These are phyloP conservation scores for Apiotrichum porosum DNA, from an alignment of 1,284 basidiomycete species.

Conservation along the genomic window DNA sequence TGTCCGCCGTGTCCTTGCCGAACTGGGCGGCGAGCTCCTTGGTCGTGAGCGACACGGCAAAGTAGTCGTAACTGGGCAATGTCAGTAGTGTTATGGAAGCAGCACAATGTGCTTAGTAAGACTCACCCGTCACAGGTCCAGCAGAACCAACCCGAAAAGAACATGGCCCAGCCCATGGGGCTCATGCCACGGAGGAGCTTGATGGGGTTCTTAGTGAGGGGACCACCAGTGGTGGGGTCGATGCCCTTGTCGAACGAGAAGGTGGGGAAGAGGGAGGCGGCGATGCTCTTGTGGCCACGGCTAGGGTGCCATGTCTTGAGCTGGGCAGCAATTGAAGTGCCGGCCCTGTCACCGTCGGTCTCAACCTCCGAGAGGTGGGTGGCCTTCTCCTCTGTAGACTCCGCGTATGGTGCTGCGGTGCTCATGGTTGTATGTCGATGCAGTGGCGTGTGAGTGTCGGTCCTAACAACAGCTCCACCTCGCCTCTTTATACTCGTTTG, in stretches of 20 bases:
- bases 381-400: no score
- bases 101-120: no score
- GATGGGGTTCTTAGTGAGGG: constrained; percentile 41
- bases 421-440: no score
- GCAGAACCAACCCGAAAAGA: constrained; percentile 57
- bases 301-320: constrained; percentile 37
- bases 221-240: neutral
- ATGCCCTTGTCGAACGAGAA: neutral
- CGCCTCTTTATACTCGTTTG: no score
- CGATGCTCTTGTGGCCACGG: constrained; percentile 30
- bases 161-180: constrained; percentile 52
- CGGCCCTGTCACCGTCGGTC: no score
- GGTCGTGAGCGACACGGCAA: constrained; percentile 42
- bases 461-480: no score
- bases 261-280: constrained; percentile 27
- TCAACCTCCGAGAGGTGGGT: no score
- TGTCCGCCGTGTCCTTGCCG: constrained; percentile 23
- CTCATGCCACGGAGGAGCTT: constrained; percentile 47
- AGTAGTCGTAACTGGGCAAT: constrained; percentile 25
- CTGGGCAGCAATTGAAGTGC: constrained; percentile 11
- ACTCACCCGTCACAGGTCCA: constrained; percentile 52
- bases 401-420: no score
- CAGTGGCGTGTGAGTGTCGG: no score
- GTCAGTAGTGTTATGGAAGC: no score
- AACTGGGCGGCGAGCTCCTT: constrained; percentile 53